Conservation (phyloP, 2,329 filamentous ascomycete species). For the Juglanconis sp. region DNA sequence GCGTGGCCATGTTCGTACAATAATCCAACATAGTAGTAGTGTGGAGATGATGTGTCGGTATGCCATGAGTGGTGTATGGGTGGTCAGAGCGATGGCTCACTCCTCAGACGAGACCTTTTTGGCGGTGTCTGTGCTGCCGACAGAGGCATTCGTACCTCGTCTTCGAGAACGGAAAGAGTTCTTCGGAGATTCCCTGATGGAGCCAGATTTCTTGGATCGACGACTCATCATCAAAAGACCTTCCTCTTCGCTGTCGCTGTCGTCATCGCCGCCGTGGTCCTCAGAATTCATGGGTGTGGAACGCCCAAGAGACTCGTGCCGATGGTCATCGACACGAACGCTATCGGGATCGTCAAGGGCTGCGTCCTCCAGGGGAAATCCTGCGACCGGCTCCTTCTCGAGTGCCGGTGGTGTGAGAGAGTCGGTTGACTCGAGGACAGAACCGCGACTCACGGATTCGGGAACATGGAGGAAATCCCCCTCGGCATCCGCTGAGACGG, state of each 20-base stretch:
- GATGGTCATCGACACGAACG: constrained; percentile 26
- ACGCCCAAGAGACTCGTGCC: no score
- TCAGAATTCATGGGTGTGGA: constrained; percentile 17
- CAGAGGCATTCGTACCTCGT: constrained; percentile 59
- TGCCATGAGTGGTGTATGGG: background rate
- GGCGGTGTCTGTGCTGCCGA: constrained; percentile 61
- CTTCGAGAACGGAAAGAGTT: constrained; percentile 38
- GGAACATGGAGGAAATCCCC: constrained; percentile 55
- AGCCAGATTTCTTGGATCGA: constrained; percentile 13
- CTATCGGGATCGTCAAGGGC: constrained; percentile 29
- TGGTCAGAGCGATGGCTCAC: constrained; percentile 10
- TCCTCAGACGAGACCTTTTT: constrained; percentile 49
- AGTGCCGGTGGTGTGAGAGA: constrained; percentile 53
- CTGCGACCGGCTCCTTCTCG: constrained; percentile 42
- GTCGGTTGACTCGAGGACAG: constrained; percentile 50
- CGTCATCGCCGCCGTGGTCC: constrained; percentile 43
- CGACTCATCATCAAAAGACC: constrained; percentile 44
- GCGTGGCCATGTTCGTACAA: background rate
- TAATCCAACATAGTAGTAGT: background rate
- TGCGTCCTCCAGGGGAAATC: constrained; percentile 44
- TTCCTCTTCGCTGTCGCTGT: constrained; percentile 51
- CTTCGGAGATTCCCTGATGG: constrained; percentile 19
- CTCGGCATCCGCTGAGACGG: constrained; percentile 60
- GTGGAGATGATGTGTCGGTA: background rate
- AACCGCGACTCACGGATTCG: constrained; percentile 40